These are phyloP conservation scores for Kuraishia capsulata DNA, from an alignment of 805 yeast genomes.

Conservation along the genomic window DNA sequence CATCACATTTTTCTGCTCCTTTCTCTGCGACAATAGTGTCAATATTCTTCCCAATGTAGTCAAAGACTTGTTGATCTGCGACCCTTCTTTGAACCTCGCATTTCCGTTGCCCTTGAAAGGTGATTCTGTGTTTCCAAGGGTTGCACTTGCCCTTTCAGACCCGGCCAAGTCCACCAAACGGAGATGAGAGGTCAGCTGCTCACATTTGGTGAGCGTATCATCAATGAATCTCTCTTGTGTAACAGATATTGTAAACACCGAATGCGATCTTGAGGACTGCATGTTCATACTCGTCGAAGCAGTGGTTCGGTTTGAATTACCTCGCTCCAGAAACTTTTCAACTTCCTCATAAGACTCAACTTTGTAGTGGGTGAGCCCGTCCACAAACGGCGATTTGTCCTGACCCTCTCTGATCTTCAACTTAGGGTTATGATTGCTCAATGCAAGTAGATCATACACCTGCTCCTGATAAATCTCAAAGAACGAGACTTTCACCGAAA, in stretches of 20 bases:
- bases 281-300: slow-evolving; percentile 71
- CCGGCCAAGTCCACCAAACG: slow-evolving; percentile 76
- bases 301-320: slow-evolving; percentile 50
- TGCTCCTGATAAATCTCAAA: slow-evolving; percentile 75
- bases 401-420: slow-evolving; percentile 52
- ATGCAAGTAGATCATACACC: slow-evolving; percentile 51
- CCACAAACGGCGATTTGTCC: slow-evolving; percentile 66
- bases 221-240: slow-evolving; percentile 40
- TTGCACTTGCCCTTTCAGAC: slow-evolving; percentile 59
- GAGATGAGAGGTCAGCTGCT: slow-evolving; percentile 44
- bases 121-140: slow-evolving; percentile 12
- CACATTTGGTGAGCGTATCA: slow-evolving; percentile 30
- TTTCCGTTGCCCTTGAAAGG: slow-evolving; percentile 38
- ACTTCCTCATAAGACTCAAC: slow-evolving; percentile 45
- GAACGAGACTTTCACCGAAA: slow-evolving; percentile 45
- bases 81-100: slow-evolving; percentile 61
- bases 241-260: slow-evolving; percentile 57
- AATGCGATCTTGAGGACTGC: slow-evolving; percentile 71
- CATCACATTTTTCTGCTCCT: slow-evolving; percentile 19
- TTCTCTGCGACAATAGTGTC: slow-evolving; percentile 35
- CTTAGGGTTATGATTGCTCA: slow-evolving; percentile 10
- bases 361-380: slow-evolving; percentile 44
- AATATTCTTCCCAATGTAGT: slow-evolving; percentile 71
- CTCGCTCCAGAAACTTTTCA: slow-evolving; percentile 33
- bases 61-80: slow-evolving; percentile 67